A percentile compares a stretch with the other conserved stretches of the same genome.
Conservation (phyloP, 345 rosid species). For the Conringia planisiliqua region DNA sequence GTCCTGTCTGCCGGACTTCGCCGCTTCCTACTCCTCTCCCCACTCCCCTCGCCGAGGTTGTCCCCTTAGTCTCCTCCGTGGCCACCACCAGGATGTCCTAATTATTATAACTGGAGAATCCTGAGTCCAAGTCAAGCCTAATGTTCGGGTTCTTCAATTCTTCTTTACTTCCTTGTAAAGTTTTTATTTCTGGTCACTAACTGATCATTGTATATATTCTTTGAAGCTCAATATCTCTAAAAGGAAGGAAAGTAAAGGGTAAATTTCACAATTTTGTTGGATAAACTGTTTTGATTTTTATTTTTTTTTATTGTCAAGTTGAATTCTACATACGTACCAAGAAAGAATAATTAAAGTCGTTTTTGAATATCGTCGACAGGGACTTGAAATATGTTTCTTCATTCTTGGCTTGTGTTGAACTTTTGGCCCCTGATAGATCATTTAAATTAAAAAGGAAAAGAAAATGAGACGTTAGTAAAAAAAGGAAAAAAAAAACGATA, state of each 20-base stretch:
- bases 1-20: constrained; percentile 78
- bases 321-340: background rate
- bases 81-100: constrained; percentile 40
- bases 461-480: background rate
- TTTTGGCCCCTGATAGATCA: background rate
- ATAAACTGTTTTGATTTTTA: background rate
- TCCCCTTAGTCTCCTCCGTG: constrained; percentile 52
- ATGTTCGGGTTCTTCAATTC: background rate
- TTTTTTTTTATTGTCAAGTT: background rate
- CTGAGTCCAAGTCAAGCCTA: background rate
- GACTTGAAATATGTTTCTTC: constrained; percentile 14
- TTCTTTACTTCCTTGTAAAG: background rate
- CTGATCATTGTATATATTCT: constrained; percentile 2
- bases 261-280: background rate
- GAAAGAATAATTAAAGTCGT: background rate
- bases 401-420: background rate
- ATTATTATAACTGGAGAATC: background rate
- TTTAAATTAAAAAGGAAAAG: background rate
- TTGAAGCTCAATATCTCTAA: background rate
- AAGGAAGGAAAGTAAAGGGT: background rate
- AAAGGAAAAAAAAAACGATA: background rate
- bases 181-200: background rate
- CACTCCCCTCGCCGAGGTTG: constrained; percentile 80
- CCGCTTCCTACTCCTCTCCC: constrained; percentile 79
- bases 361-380: constrained; percentile 3